These are phyloP conservation scores for Aureobasidium lini DNA, from an alignment of 2,329 filamentous ascomycete species.

Conservation along the genomic window DNA sequence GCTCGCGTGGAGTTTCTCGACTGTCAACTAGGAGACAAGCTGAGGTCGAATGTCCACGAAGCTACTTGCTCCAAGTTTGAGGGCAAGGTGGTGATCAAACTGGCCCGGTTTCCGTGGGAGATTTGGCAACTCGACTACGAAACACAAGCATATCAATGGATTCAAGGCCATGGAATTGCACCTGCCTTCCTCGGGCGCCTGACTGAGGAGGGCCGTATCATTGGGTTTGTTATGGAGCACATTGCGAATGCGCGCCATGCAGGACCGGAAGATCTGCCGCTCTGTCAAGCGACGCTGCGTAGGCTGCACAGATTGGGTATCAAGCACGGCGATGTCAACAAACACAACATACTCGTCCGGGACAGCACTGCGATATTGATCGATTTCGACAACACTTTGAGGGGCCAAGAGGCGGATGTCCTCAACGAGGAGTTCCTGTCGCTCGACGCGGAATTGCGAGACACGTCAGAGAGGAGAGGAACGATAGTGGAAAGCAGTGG, in stretches of 20 bases:
- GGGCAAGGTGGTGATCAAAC: conserved; percentile 28
- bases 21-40: conserved; percentile 18
- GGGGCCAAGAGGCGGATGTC: conserved; percentile 17
- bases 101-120: conserved; percentile 34
- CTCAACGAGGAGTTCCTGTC: conserved; percentile 13
- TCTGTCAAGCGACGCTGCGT: conserved; percentile 24
- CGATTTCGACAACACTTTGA: conserved; percentile 27
- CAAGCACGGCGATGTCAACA: conserved; percentile 33
- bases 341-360: conserved; percentile 31
- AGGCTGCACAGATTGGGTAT: conserved; percentile 31
- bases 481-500: background rate
- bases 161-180: conserved; percentile 28
- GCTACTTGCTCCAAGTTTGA: background rate
- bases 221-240: conserved; percentile 33
- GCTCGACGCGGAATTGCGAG: conserved; percentile 10
- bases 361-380: conserved; percentile 23
- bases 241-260: conserved; percentile 24
- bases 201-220: conserved; percentile 31
- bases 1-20: conserved; percentile 30
- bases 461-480: conserved; percentile 11
- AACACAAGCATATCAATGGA: conserved; percentile 32
- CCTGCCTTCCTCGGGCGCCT: conserved; percentile 35
- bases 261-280: conserved; percentile 22
- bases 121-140: conserved; percentile 31
- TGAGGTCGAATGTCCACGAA: conserved; percentile 19